Conservation (phyloP, 2,329 filamentous ascomycete genomes). For the Fusarium pseudonygamai region DNA sequence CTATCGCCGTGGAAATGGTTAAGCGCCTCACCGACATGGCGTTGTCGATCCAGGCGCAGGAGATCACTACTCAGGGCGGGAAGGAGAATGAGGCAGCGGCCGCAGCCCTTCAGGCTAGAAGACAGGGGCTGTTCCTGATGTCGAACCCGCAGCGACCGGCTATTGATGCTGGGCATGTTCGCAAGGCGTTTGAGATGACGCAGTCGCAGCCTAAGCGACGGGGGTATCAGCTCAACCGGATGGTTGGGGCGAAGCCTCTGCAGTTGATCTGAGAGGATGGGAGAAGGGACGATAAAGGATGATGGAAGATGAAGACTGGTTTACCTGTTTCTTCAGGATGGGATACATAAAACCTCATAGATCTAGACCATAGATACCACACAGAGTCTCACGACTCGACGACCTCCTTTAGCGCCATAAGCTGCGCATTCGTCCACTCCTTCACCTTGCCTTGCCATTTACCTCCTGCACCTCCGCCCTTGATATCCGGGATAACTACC, state of each 20-base stretch:
- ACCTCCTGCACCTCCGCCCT: conserved; percentile 43
- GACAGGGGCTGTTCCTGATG: conserved; percentile 6
- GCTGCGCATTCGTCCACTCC: conserved; percentile 40
- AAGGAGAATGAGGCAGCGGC: background rate
- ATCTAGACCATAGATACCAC: background rate
- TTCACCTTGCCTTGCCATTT: conserved; percentile 48
- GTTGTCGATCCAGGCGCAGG: conserved; percentile 79
- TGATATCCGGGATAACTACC: conserved; percentile 35
- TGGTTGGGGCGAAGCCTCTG: background rate
- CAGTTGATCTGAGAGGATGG: background rate
- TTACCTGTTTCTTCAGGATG: background rate
- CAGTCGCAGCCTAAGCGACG: background rate
- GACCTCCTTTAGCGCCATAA: conserved; percentile 34
- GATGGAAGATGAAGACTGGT: background rate
- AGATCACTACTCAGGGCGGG: background rate
- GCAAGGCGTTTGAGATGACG: conserved; percentile 10
- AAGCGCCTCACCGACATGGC: conserved; percentile 95
- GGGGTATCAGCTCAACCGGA: background rate
- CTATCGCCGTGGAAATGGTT: conserved; percentile 97
- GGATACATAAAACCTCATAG: accelerated
- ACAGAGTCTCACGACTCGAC: conserved; percentile 22
- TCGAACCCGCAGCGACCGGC: background rate
- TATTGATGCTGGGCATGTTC: background rate
- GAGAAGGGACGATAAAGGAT: background rate
- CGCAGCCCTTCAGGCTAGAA: background rate